Evolutionary conservation across 2,329 filamentous ascomycete species (phyloP).

Genomic region (Aspergillus hiratsukae): DNA sequence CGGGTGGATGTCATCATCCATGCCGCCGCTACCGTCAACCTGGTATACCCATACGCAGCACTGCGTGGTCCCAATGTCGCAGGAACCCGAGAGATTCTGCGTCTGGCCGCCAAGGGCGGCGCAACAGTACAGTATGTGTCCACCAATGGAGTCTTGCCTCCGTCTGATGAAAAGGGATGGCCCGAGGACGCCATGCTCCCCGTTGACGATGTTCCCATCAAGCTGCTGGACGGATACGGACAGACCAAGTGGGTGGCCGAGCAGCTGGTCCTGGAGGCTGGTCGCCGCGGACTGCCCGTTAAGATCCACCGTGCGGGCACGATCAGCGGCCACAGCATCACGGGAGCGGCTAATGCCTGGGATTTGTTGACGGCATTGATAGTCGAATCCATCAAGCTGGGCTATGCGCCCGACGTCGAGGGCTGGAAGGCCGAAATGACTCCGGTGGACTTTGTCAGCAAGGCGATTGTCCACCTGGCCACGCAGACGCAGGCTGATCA

Average conservation of each 20-base stretch:
- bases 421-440: slow-evolving; percentile 81
- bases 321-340: slow-evolving; percentile 71
- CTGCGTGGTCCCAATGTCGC: slow-evolving; percentile 69
- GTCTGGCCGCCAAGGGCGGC: slow-evolving; percentile 62
- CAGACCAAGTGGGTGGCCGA: slow-evolving; percentile 81
- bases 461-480: slow-evolving; percentile 65
- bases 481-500: slow-evolving; percentile 60
- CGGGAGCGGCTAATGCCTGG: slow-evolving; percentile 72
- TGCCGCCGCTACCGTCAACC: slow-evolving; percentile 71
- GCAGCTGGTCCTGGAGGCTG: slow-evolving; percentile 66
- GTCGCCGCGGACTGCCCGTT: slow-evolving; percentile 63
- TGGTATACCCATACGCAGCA: slow-evolving; percentile 77
- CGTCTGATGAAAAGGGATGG: slow-evolving; percentile 63
- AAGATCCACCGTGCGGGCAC: slow-evolving; percentile 70
- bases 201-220: slow-evolving; percentile 63
- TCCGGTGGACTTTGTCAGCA: slow-evolving; percentile 74
- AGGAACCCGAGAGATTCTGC: slow-evolving; percentile 72
- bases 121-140: slow-evolving; percentile 75
- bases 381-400: slow-evolving; percentile 71
- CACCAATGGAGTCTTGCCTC: slow-evolving; percentile 73
- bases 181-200: slow-evolving; percentile 63
- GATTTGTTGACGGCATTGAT: slow-evolving; percentile 72
- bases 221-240: slow-evolving; percentile 68
- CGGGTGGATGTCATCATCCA: slow-evolving; percentile 71
- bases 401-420: slow-evolving; percentile 64